Evolutionary conservation across 1,284 basidiomycete genomes (phyloP).

Genomic region (Malassezia cuniculi): DNA sequence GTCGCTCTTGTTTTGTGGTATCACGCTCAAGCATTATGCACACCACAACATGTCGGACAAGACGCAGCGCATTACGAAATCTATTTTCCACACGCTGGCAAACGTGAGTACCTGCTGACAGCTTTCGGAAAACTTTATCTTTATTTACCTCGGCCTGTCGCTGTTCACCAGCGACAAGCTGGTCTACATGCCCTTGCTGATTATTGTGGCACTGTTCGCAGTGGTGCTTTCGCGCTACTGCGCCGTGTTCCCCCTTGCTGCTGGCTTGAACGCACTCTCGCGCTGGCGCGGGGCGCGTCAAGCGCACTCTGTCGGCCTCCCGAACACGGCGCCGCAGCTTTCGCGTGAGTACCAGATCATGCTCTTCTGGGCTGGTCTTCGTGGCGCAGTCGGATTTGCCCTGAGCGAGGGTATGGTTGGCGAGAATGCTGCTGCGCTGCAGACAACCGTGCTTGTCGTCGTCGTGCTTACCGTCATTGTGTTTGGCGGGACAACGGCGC

Average conservation of each 20-base stretch:
- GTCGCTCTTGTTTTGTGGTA: conserved; percentile 92
- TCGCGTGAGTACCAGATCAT: conserved; percentile 43
- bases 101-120: conserved; percentile 49
- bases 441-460: conserved; percentile 86
- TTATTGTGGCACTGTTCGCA: conserved; percentile 54
- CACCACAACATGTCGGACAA: conserved; percentile 96
- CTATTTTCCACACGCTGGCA: conserved; percentile 50
- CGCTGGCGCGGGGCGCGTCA: conserved; percentile 55
- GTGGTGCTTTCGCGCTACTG: conserved; percentile 89
- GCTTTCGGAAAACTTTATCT: conserved; percentile 97
- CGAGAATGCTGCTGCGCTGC: conserved; percentile 72
- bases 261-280: conserved; percentile 77
- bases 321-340: conserved; percentile 18
- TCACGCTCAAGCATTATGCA: conserved; percentile 97
- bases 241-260: conserved; percentile 92
- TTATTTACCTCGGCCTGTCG: conserved; percentile 92
- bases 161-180: conserved; percentile 78
- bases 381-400: conserved; percentile 92
- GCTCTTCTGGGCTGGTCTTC: conserved; percentile 95
- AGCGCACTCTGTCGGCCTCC: too few species aligned
- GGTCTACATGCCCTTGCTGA: conserved; percentile 92
- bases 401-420: conserved; percentile 89
- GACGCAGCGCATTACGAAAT: conserved; percentile 88
- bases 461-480: conserved; percentile 89
- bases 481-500: conserved; percentile 87